Evolutionary conservation across 2,329 filamentous ascomycete genomes (phyloP), one percentile per base, ranked within the genome.

Genomic region (Didymellaceae sp.): DNA sequence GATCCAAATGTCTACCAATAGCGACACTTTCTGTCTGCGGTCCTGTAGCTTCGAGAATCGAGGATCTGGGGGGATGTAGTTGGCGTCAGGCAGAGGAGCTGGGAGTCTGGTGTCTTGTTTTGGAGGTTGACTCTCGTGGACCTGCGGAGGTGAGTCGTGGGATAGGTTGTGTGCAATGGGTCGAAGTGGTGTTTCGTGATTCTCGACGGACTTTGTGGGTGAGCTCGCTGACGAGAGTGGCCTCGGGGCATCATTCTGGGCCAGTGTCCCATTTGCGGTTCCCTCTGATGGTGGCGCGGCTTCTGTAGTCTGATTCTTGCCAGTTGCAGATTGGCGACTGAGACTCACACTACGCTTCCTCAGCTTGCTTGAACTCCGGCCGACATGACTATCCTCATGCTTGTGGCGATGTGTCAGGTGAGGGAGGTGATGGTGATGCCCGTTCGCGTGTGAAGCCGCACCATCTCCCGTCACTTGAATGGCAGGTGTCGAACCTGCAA

Each of bases 1-100:
- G 7, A 97, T 79, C 94, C 94, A 99, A 24, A 97, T 86, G 58
- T 87, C 88, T 16, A 91, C 78, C 13, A 99, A 74, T 9, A 86
- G 67, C 4, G 78, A 78, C 10, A 84, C 75, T 13, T 79, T 81
- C 50, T 85, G 82, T 45, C 80, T 80, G 42, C 82, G 78, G 40
- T 79, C 77, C 54, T 83, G 78, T 7, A 77, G 55, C 16, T 74
- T 70, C 2, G 80, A 75, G 49, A 84, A 82, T 43, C 76, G 77
- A 31, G 81, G 79, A 22, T 80, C 66, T 9, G 75, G 67, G 16
- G 67, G 54, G 5, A 73, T 62, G 14, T 68, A 68, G 37, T 70
- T 56, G 7, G 62, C 50, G 9, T 63, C 63, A 4, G 75, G 73
- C 46, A 75, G 63, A 39, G 57, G 75, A 57, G 63, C 72, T 58